A percentile compares a stretch with the other conserved stretches of the same genome.
Evolutionary conservation across 108 stramenopile species (phyloP).

Genomic region (Cyclotella baltica): DNA sequence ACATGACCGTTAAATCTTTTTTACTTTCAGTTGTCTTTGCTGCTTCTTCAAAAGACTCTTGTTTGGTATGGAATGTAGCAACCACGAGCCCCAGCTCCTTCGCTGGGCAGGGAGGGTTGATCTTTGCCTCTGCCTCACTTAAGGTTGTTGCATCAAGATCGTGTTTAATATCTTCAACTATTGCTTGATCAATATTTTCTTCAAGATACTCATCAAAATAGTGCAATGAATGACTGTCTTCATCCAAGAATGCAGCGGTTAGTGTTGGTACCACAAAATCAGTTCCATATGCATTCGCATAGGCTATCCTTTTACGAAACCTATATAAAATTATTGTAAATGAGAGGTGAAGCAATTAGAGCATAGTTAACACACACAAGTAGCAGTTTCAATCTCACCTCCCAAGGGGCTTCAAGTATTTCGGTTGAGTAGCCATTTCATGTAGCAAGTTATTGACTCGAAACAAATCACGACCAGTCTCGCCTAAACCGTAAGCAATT

Average conservation of each 20-base stretch:
- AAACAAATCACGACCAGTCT: constrained; percentile 63
- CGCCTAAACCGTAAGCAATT: constrained; percentile 58
- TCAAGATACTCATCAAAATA: constrained; percentile 23
- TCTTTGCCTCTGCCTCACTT: neutral
- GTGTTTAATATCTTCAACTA: constrained; percentile 4
- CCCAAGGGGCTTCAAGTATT: constrained; percentile 68
- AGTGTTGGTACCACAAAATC: constrained; percentile 85
- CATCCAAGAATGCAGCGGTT: constrained; percentile 81
- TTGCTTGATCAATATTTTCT: constrained; percentile 8
- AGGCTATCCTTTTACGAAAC: constrained; percentile 82
- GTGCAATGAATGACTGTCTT: constrained; percentile 63
- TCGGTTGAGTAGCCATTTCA: constrained; percentile 50
- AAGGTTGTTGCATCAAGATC: constrained; percentile 1
- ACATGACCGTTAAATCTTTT: constrained; percentile 44
- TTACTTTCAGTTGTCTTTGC: constrained; percentile 1
- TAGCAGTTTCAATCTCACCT: neutral
- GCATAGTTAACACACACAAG: neutral
- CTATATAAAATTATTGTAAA: neutral
- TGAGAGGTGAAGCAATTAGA: neutral
- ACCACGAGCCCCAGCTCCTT: constrained; percentile 29
- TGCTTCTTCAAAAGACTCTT: constrained; percentile 6
- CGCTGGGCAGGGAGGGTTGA: constrained; percentile 14
- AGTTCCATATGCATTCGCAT: constrained; percentile 79
- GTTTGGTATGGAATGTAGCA: constrained; percentile 46
- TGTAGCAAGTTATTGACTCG: constrained; percentile 60